phyloP scores from a whole-genome alignment of 2,329 filamentous ascomycete species.

The Paracoccidioides lutzii region DNA sequence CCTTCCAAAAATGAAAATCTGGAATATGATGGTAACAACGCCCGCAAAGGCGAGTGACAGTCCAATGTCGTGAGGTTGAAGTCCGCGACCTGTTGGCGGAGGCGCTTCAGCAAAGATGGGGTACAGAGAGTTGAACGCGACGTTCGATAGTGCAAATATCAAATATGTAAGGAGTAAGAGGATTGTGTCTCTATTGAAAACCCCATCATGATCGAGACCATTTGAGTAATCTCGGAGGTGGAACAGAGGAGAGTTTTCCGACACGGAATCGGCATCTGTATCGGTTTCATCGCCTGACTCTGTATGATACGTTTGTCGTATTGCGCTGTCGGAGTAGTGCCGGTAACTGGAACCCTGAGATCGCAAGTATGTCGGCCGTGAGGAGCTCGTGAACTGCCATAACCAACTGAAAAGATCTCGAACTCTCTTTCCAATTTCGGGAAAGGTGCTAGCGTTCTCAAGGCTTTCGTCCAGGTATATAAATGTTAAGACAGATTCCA shows the following conservation, averaged over 20 bases:
- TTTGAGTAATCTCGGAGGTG: conserved; percentile 30
- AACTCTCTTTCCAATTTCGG: conserved; percentile 46
- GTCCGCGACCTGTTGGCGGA: conserved; percentile 60
- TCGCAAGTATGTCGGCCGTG: conserved; percentile 47
- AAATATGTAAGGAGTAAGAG: conserved; percentile 74
- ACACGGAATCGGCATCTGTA: conserved; percentile 32
- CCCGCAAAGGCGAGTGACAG: conserved; percentile 75
- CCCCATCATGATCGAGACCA: conserved; percentile 42
- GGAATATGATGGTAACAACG: conserved; percentile 74
- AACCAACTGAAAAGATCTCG: conserved; percentile 52
- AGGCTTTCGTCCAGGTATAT: conserved; percentile 80
- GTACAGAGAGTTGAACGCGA: conserved; percentile 89
- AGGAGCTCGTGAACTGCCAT: conserved; percentile 53
- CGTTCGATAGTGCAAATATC: conserved; percentile 86
- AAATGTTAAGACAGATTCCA: conserved; percentile 61
- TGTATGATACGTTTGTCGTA: conserved; percentile 11
- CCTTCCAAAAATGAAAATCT: conserved; percentile 69
- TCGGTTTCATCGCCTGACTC: conserved; percentile 32
- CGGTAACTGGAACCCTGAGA: conserved; percentile 19
- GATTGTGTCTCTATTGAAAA: conserved; percentile 70
- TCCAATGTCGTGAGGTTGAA: conserved; percentile 71
- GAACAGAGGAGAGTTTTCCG: conserved; percentile 23
- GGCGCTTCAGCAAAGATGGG: conserved; percentile 76
- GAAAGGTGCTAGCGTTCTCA: conserved; percentile 50
- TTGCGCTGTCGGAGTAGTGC: conserved; percentile 15